Percentiles rank a stretch among this genome's conserved stretches.
phyloP scores from a whole-genome alignment of 2,329 filamentous ascomycete species.

The Botrytis fragariae region DNA sequence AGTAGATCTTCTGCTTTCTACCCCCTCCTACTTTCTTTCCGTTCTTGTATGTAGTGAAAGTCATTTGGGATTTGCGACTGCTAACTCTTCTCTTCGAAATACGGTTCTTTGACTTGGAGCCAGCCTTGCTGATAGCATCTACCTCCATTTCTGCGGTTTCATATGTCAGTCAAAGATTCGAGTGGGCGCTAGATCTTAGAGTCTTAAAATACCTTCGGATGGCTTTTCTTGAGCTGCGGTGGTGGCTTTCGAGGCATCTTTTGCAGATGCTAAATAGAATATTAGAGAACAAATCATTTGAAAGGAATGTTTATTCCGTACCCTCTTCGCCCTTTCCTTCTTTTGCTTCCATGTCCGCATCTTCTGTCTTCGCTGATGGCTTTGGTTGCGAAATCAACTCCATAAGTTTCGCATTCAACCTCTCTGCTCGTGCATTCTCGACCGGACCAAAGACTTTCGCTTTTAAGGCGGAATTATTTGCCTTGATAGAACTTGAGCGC shows the following conservation, averaged over 20 bases:
- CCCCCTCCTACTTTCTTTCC: conserved; percentile 44
- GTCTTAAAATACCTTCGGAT: conserved; percentile 30
- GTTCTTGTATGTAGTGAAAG: conserved; percentile 59
- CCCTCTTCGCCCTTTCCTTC: conserved; percentile 27
- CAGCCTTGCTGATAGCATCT: conserved; percentile 45
- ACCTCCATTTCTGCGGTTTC: conserved; percentile 54
- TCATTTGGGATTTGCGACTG: conserved; percentile 53
- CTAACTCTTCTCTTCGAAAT: conserved; percentile 54
- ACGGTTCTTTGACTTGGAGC: conserved; percentile 47
- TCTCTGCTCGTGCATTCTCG: conserved; percentile 74
- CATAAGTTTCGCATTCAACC: conserved; percentile 81
- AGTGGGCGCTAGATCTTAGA: background rate
- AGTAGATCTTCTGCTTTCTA: conserved; percentile 27
- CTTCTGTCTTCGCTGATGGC: conserved; percentile 51
- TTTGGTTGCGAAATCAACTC: conserved; percentile 77
- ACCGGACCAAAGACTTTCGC: conserved; percentile 79
- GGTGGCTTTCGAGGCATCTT: conserved; percentile 22
- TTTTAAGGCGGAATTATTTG: conserved; percentile 79
- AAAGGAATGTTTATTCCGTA: background rate
- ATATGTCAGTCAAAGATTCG: conserved; percentile 16
- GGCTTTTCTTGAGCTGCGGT: conserved; percentile 25
- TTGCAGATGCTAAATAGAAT: conserved; percentile 22
- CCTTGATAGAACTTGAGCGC: conserved; percentile 75
- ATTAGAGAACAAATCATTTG: conserved; percentile 21
- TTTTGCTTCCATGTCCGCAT: conserved; percentile 50